A percentile compares a stretch with the other conserved stretches of the same genome.
These are phyloP conservation scores for Ampelocalamus luodianensis DNA, from an alignment of 176 grass and related monocot genomes.

Conservation along the genomic window DNA sequence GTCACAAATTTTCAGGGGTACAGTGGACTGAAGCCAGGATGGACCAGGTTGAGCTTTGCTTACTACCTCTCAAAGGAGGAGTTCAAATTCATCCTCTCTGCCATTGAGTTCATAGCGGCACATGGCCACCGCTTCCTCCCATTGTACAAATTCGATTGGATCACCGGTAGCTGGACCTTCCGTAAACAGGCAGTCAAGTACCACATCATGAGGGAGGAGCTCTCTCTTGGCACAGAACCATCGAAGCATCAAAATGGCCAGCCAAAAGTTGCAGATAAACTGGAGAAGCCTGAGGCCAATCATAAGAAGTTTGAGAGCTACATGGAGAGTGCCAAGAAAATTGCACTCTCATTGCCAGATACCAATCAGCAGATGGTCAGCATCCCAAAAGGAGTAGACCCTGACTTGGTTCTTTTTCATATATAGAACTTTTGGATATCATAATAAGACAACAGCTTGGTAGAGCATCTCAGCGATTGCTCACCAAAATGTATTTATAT, in stretches of 20 bases:
- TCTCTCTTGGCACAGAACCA: neutral
- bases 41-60: conserved; percentile 77
- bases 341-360: conserved; percentile 54
- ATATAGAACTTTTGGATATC: conserved; percentile 34
- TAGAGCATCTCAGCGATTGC: neutral
- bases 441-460: neutral
- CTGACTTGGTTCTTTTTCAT: conserved; percentile 58
- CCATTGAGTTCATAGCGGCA: conserved; percentile 63
- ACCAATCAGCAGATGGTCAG: conserved; percentile 20
- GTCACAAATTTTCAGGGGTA: conserved; percentile 56
- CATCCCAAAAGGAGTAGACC: conserved; percentile 58
- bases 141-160: conserved; percentile 74
- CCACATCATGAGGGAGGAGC: conserved; percentile 50
- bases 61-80: conserved; percentile 78
- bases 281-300: neutral
- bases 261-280: conserved; percentile 16
- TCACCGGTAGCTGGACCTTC: conserved; percentile 69
- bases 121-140: conserved; percentile 68
- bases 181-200: conserved; percentile 49
- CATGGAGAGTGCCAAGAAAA: conserved; percentile 51
- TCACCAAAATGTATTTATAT: neutral
- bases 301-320: conserved; percentile 52
- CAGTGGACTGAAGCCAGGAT: conserved; percentile 79
- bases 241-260: neutral
- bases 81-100: conserved; percentile 62